Base-by-base conservation (phyloP, 2,329 filamentous ascomycete genomes). In the Cladophialophora carrionii region DNA sequence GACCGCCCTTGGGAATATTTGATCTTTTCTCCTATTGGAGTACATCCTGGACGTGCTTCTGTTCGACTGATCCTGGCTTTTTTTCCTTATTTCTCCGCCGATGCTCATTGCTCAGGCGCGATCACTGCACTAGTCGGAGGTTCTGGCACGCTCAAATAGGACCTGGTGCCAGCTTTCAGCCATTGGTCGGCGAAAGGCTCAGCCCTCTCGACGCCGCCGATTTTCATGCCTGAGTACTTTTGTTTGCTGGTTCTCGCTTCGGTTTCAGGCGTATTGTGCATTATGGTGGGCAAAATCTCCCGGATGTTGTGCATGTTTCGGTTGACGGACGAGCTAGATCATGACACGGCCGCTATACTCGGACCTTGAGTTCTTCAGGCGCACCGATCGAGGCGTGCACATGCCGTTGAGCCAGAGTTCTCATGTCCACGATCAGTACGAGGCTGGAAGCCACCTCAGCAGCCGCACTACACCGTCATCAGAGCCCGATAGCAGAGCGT, bases 331-430 rank as follows among this genome's bases (percentile, higher is more conserved):
- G 54, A 22, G 24, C 14, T 43, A 71, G 70, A 63, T 70, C 57
- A 65, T 68, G 32, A 66, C 68, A 61, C 63, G 66, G 41, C 64
- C 61, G 22, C 34, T 64, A 9, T 70, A 68, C 57, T 46, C 68
- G 32, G 64, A 66, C 17, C 34, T 71, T 49, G 70, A 73, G 43
- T 73, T 72, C 62, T 71, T 68, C 61, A 69, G 70, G 52, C 71
- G 67, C 29, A 68, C 68, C 63, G 72, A 70, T 26, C 68, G 68
- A 64, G 68, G 71, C 7, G 51, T 68, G 58, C 68, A 62, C 61
- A 67, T 71, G 66, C 64, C 68, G n/a, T 34, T 68, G 48, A 64
- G 62, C 37, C 70, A 71, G 24, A 65, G 34, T 43, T 57, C 62
- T 59, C 64, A 62, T 37, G 48, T 68, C n/a, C 62, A 61, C 24